phyloP scores from a whole-genome alignment of 1,284 basidiomycete species.

The Anthracocystis walkeri region DNA sequence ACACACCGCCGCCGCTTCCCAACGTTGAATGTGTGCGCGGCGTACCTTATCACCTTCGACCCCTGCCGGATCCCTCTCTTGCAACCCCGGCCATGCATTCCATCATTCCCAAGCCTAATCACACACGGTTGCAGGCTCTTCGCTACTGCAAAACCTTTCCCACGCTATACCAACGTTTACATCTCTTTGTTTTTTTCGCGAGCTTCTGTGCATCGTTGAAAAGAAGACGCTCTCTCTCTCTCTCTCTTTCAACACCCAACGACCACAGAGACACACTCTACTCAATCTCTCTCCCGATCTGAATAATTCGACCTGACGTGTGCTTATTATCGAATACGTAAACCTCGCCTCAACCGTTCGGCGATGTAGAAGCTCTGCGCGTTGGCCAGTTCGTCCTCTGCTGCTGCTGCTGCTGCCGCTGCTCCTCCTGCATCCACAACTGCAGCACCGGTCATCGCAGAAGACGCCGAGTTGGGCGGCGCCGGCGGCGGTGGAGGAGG shows the following conservation, averaged over 20 bases:
- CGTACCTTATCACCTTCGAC: no score
- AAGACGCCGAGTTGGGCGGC: neutral
- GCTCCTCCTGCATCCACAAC: neutral
- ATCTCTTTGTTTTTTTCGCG: neutral
- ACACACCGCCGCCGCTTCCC: no score
- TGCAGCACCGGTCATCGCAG: neutral
- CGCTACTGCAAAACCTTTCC: no score
- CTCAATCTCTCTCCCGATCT: neutral
- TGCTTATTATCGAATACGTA: slow-evolving; percentile 23
- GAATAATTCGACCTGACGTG: no score
- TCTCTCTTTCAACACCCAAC: neutral
- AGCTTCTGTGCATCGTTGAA: neutral
- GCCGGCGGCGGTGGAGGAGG: slow-evolving; percentile 1
- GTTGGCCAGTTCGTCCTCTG: slow-evolving; percentile 19
- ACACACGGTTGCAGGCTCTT: no score
- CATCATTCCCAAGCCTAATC: no score
- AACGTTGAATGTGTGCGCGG: no score
- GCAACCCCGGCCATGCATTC: no score
- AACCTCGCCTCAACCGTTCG: slow-evolving; percentile 32
- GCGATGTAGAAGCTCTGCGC: slow-evolving; percentile 41
- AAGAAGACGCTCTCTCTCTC: no score
- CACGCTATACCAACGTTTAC: no score
- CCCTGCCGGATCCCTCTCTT: no score
- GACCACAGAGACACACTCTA: neutral
- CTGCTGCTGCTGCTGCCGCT: neutral